Conservation (phyloP, 116 monocot species). For the Iris pallida region DNA sequence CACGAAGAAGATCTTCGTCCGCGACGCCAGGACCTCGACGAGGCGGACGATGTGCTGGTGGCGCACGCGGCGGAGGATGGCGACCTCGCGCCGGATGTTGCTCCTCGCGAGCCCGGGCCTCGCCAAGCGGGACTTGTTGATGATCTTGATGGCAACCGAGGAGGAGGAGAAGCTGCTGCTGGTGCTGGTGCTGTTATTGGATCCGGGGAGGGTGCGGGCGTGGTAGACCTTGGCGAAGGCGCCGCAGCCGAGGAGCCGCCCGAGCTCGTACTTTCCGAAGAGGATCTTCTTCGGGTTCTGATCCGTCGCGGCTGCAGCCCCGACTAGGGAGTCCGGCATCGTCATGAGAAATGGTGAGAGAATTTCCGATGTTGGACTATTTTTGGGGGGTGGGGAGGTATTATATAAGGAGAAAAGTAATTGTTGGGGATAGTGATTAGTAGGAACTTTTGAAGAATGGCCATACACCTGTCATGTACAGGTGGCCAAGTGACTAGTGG, state of each 20-base stretch:
- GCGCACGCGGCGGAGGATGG: conserved; percentile 30
- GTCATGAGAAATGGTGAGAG: too few relatives aligned
- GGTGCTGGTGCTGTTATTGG: too few relatives aligned
- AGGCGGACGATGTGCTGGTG: conserved; percentile 45
- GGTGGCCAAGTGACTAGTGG: too few relatives aligned
- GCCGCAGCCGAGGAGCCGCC: conserved; percentile 55
- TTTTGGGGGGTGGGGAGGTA: too few relatives aligned
- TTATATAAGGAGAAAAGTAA: too few relatives aligned
- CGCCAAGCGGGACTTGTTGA: conserved; percentile 25
- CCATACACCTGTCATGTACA: too few relatives aligned
- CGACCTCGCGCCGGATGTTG: conserved; percentile 31
- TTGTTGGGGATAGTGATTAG: too few relatives aligned
- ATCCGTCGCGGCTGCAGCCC: background rate
- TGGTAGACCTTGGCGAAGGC: conserved; percentile 63
- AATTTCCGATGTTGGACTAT: too few relatives aligned
- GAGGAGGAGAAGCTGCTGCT: too few relatives aligned
- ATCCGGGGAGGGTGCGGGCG: conserved; percentile 36
- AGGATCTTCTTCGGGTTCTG: conserved; percentile 24
- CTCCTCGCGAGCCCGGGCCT: too few relatives aligned
- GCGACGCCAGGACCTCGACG: conserved; percentile 43
- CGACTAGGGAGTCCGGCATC: conserved; percentile 3
- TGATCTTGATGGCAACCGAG: conserved; percentile 43
- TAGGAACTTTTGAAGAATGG: too few relatives aligned
- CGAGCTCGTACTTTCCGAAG: conserved; percentile 53
- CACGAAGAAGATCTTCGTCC: conserved; percentile 39